Evolutionary conservation across 2,329 filamentous ascomycete species (phyloP).

Genomic region (Pseudogymnoascus sp.): DNA sequence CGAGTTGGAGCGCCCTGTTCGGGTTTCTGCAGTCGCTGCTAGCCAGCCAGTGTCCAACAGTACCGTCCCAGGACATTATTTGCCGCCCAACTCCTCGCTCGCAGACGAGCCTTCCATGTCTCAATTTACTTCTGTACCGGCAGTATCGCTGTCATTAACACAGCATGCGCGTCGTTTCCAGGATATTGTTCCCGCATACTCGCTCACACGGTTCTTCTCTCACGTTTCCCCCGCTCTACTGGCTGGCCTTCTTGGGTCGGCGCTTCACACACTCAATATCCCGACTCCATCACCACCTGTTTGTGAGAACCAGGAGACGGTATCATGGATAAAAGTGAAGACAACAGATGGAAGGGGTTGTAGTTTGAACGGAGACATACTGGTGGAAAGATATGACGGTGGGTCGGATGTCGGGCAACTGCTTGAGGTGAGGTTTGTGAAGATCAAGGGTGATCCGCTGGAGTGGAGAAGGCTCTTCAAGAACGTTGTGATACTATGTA

Average conservation of each 20-base stretch:
- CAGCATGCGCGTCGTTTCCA: slow-evolving; percentile 82
- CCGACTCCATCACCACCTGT: slow-evolving; percentile 46
- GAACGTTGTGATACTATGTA: slow-evolving; percentile 79
- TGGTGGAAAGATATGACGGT: slow-evolving; percentile 57
- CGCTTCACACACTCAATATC: slow-evolving; percentile 77
- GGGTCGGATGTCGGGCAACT: slow-evolving; percentile 35
- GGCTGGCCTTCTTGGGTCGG: slow-evolving; percentile 69
- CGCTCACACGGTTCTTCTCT: slow-evolving; percentile 88
- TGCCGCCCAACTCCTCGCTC: slow-evolving; percentile 41
- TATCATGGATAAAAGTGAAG: slow-evolving; percentile 54
- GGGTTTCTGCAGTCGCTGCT: slow-evolving; percentile 36
- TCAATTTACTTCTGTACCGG: slow-evolving; percentile 75
- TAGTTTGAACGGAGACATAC: slow-evolving; percentile 63
- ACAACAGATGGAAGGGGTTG: slow-evolving; percentile 66
- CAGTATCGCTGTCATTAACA: slow-evolving; percentile 74
- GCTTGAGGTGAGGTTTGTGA: slow-evolving; percentile 83
- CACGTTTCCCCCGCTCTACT: slow-evolving; percentile 66
- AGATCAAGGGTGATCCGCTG: slow-evolving; percentile 88
- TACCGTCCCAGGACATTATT: background rate
- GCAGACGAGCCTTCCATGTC: slow-evolving; percentile 78
- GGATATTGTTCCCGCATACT: slow-evolving; percentile 82
- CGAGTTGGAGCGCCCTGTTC: slow-evolving; percentile 75
- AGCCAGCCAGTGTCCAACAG: slow-evolving; percentile 37
- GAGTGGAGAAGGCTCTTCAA: slow-evolving; percentile 98
- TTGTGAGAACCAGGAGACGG: slow-evolving; percentile 40